phyloP scores from a whole-genome alignment of 2,329 filamentous ascomycete genomes.

The Fusarium nanum region DNA sequence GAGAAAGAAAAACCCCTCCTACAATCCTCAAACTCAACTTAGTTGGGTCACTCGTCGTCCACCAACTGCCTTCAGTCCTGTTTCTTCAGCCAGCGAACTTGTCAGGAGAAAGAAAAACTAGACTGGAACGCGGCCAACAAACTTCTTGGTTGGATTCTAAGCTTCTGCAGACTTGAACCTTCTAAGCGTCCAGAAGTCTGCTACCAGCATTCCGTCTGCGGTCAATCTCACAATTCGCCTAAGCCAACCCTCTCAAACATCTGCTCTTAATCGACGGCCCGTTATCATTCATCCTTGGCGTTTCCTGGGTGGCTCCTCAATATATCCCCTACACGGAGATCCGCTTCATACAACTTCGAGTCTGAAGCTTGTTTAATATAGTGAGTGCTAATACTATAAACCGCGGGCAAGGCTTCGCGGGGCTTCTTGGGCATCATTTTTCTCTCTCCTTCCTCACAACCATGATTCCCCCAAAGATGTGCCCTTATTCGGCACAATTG shows the following conservation, averaged over 20 bases:
- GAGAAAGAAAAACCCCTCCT: conserved; percentile 39
- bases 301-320: conserved; percentile 12
- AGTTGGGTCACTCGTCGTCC: conserved; percentile 27
- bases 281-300: conserved; percentile 8
- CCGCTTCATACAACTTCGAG: neutral
- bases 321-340: conserved; percentile 18
- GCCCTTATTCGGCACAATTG: neutral
- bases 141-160: neutral
- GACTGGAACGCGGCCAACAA: conserved; percentile 10
- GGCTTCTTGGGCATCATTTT: conserved; percentile 10
- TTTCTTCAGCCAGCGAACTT: conserved; percentile 19
- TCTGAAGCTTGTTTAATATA: conserved; percentile 3
- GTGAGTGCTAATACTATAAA: conserved; percentile 28
- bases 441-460: conserved; percentile 5
- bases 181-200: neutral
- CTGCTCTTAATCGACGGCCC: conserved; percentile 15
- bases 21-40: conserved; percentile 26
- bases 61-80: conserved; percentile 24
- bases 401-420: conserved; percentile 7
- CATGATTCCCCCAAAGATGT: conserved; percentile 1
- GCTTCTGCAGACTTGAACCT: neutral
- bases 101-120: neutral
- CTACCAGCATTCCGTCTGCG: conserved; percentile 7
- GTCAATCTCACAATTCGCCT: conserved; percentile 6
- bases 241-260: conserved; percentile 19